These are phyloP conservation scores for Fusarium redolens DNA, from an alignment of 2,329 filamentous ascomycete species.

Conservation along the genomic window DNA sequence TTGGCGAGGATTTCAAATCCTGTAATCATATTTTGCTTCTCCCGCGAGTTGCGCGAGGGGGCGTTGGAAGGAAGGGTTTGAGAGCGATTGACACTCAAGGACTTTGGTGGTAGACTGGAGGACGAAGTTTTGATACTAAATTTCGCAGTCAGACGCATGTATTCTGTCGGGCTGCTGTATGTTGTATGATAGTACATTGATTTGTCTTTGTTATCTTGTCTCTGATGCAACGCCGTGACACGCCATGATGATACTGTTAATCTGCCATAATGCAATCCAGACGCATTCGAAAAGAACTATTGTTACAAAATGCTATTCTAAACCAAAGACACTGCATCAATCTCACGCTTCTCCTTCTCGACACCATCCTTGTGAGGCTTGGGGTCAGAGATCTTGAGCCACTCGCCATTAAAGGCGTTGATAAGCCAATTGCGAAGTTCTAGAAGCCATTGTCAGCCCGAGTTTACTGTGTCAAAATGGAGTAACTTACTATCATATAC, in stretches of 20 bases:
- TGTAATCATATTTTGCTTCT: slow-evolving; percentile 47
- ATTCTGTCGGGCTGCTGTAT: slow-evolving; percentile 37
- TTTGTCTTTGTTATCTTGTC: slow-evolving; percentile 33
- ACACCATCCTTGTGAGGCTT: slow-evolving; percentile 55
- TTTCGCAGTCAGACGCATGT: slow-evolving; percentile 26
- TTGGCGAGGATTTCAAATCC: slow-evolving; percentile 42
- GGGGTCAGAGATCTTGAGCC: slow-evolving; percentile 71
- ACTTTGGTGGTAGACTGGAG: slow-evolving; percentile 43
- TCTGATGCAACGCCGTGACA: slow-evolving; percentile 24
- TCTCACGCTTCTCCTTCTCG: slow-evolving; percentile 38
- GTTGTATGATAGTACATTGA: slow-evolving; percentile 51
- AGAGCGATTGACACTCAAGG: slow-evolving; percentile 41
- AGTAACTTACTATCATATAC: slow-evolving; percentile 87
- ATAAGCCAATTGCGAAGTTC: slow-evolving; percentile 90
- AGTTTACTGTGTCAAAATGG: neutral
- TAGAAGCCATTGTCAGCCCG: slow-evolving; percentile 48
- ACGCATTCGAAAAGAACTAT: neutral
- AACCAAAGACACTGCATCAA: neutral
- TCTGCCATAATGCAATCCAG: neutral
- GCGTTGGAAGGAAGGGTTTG: slow-evolving; percentile 36
- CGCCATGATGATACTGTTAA: neutral
- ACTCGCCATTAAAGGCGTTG: slow-evolving; percentile 98
- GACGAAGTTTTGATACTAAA: slow-evolving; percentile 42
- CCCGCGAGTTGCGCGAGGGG: slow-evolving; percentile 27
- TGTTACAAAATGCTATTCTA: neutral